phyloP scores from a whole-genome alignment of 1,139 yeast species.

The Groenewaldozyma auringiensis region DNA sequence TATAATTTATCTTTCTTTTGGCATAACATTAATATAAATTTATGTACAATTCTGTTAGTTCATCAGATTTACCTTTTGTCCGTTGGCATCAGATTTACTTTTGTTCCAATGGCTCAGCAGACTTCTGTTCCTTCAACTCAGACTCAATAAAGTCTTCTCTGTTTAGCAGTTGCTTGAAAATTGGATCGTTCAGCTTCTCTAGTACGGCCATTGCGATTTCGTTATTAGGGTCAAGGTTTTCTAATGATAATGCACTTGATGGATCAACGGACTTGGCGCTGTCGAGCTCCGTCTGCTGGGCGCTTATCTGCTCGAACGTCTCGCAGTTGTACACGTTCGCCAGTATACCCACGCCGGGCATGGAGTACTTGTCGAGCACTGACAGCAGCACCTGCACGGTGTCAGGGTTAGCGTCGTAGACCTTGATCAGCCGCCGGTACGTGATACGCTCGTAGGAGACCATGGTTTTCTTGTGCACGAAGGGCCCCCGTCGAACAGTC shows the following conservation, averaged over 20 bases:
- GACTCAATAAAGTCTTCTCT: conserved; percentile 5
- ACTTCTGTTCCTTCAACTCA: background rate
- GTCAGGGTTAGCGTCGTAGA: conserved; percentile 82
- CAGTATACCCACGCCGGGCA: conserved; percentile 76
- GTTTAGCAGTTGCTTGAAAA: conserved; percentile 38
- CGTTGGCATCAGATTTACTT: too few relatives aligned
- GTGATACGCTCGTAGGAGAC: conserved; percentile 91
- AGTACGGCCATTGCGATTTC: conserved; percentile 66
- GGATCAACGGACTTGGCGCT: conserved; percentile 22
- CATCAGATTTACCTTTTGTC: background rate
- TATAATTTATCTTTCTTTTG: conserved; percentile 2
- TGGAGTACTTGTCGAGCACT: conserved; percentile 66
- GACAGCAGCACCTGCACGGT: conserved; percentile 77
- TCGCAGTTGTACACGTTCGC: conserved; percentile 64
- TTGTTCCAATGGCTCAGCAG: background rate
- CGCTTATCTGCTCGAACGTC: conserved; percentile 34
- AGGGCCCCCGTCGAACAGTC: conserved; percentile 91
- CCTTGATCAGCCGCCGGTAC: conserved; percentile 60
- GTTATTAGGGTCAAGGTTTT: conserved; percentile 34
- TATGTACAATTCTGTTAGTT: background rate
- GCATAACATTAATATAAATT: background rate
- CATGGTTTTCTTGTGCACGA: conserved; percentile 89
- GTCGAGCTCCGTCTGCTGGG: conserved; percentile 4
- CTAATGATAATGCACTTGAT: conserved; percentile 23
- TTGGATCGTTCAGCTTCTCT: conserved; percentile 59